phyloP scores from a whole-genome alignment of 306 rosid species.

The Quercus robur region DNA sequence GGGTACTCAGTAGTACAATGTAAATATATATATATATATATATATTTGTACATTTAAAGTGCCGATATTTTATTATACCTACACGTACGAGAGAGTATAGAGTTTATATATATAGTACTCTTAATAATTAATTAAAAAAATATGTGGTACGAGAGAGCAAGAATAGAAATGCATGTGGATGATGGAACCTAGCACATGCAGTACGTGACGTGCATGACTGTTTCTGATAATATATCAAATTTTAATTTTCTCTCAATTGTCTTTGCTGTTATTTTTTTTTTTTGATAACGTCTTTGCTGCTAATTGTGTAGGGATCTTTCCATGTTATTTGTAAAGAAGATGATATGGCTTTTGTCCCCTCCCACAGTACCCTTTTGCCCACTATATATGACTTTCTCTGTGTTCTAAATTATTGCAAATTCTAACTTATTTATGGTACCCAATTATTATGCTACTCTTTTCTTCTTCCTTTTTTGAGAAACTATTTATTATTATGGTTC shows the following conservation, averaged over 20 bases:
- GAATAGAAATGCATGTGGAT: slow-evolving; percentile 51
- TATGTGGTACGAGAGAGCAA: neutral
- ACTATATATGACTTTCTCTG: neutral
- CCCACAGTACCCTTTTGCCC: neutral
- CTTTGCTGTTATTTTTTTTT: slow-evolving; percentile 27
- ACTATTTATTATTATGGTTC: neutral
- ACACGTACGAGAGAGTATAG: neutral
- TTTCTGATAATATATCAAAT: slow-evolving; percentile 38
- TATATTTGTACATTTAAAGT: slow-evolving; percentile 24
- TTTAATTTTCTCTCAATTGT: slow-evolving; percentile 13
- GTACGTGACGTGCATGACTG: slow-evolving; percentile 65
- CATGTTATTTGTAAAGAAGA: slow-evolving; percentile 51
- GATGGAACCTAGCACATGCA: slow-evolving; percentile 70
- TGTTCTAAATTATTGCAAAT: neutral
- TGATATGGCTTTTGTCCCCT: slow-evolving; percentile 50
- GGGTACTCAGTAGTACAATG: slow-evolving; percentile 40
- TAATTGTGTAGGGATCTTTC: slow-evolving; percentile 51
- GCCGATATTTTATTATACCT: neutral
- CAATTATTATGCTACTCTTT: too few relatives aligned
- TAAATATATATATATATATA: too few relatives aligned
- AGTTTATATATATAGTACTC: neutral
- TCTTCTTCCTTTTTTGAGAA: too few relatives aligned
- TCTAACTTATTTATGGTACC: neutral
- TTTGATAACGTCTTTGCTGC: slow-evolving; percentile 34
- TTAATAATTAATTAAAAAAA: neutral